phyloP scores from a whole-genome alignment of 2,329 filamentous ascomycete genomes.

The Trichophyton benhamiae region DNA sequence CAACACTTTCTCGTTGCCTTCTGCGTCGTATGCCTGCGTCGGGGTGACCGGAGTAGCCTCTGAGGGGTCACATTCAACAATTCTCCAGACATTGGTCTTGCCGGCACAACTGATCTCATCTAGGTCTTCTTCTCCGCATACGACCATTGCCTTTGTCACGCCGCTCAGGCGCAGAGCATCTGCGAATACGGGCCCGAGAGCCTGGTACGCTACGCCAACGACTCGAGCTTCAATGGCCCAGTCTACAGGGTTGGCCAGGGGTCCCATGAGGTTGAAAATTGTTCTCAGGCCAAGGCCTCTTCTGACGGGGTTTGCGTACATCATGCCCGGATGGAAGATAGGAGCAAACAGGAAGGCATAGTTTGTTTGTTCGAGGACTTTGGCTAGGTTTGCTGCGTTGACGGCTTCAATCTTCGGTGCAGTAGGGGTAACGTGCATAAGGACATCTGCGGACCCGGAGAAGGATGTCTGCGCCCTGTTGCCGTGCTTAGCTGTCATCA shows the following conservation, averaged over 20 bases:
- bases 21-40: slow-evolving; percentile 23
- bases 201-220: slow-evolving; percentile 80
- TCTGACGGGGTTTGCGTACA: slow-evolving; percentile 71
- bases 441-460: slow-evolving; percentile 85
- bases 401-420: slow-evolving; percentile 64
- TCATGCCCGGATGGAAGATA: slow-evolving; percentile 92
- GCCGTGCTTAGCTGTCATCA: slow-evolving; percentile 87
- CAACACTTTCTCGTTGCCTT: slow-evolving; percentile 29
- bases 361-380: slow-evolving; percentile 67
- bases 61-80: slow-evolving; percentile 44
- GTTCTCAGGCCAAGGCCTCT: slow-evolving; percentile 86
- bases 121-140: slow-evolving; percentile 88
- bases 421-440: slow-evolving; percentile 60
- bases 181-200: slow-evolving; percentile 78
- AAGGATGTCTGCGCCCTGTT: slow-evolving; percentile 92
- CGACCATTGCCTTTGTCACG: slow-evolving; percentile 70
- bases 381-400: slow-evolving; percentile 55
- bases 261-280: slow-evolving; percentile 93
- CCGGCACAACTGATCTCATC: slow-evolving; percentile 93
- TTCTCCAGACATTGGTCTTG: slow-evolving; percentile 74
- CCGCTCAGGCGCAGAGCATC: slow-evolving; percentile 69
- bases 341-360: slow-evolving; percentile 95
- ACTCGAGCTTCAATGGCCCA: slow-evolving; percentile 75
- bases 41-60: slow-evolving; percentile 22
- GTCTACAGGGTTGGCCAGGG: slow-evolving; percentile 81